Evolutionary conservation across 2,329 filamentous ascomycete genomes (phyloP).

Genomic region (Endothia cerciana): DNA sequence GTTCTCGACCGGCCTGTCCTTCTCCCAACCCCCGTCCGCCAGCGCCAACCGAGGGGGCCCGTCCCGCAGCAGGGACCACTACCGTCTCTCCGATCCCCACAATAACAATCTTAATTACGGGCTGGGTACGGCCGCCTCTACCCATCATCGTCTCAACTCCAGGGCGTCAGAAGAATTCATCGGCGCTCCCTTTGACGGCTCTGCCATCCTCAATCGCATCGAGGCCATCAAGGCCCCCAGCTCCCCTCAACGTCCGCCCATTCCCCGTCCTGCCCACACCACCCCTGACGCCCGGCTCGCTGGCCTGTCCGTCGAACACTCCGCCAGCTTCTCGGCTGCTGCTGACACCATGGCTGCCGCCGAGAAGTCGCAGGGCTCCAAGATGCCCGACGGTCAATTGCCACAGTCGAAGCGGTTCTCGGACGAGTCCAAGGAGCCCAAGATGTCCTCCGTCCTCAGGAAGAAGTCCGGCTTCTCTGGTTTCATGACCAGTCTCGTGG

Average conservation of each 20-base stretch:
- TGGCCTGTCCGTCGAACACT: conserved; percentile 63
- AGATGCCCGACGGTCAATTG: conserved; percentile 49
- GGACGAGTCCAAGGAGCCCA: conserved; percentile 72
- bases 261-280: conserved; percentile 47
- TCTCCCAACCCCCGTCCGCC: conserved; percentile 34
- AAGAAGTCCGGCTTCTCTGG: conserved; percentile 90
- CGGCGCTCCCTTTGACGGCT: conserved; percentile 68
- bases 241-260: conserved; percentile 30
- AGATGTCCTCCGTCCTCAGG: conserved; percentile 61
- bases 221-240: conserved; percentile 52
- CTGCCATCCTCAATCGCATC: conserved; percentile 63
- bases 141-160: conserved; percentile 45
- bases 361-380: conserved; percentile 48
- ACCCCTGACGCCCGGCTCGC: conserved; percentile 56
- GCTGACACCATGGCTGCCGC: conserved; percentile 53
- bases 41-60: conserved; percentile 26
- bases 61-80: conserved; percentile 27
- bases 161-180: conserved; percentile 62
- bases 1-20: conserved; percentile 44
- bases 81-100: conserved; percentile 37
- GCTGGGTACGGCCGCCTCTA: conserved; percentile 22
- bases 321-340: conserved; percentile 63
- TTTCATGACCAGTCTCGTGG: conserved; percentile 81
- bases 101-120: conserved; percentile 35
- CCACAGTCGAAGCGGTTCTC: conserved; percentile 73